Evolutionary conservation across 805 yeast species (phyloP), one percentile per base, ranked within the genome.

Genomic region (Metschnikowia bowlesiae): DNA sequence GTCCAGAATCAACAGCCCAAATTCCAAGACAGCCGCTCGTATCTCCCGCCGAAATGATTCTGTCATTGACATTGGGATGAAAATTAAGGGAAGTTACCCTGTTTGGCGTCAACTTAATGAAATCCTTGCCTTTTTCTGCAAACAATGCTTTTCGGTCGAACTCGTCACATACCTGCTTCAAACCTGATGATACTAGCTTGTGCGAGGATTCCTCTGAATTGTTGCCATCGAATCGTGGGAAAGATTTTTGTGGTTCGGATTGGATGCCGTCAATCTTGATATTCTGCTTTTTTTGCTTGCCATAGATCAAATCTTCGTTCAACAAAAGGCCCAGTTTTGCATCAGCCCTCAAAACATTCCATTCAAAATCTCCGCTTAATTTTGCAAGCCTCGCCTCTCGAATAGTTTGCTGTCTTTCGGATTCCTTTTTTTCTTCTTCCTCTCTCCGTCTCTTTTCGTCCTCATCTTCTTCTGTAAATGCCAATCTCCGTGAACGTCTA

Each of bases 1-100:
- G 67, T 9, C 64, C 66, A 67, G 74, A 66, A 53, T 78, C 82
- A 7, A 87, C 85, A 40, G 91, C 83, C 97, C 97, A 92, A 13
- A 94, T 75, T 0, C 97, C 97, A 39, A 90, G 68, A 54, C 82
- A 79, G 6, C 99, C 99, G n/a, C 71, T 69, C 10, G 89, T 88
- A 67, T 94, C 99, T 42, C 97, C 98, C 1, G 90, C 97, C 32
- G 88, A 63, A 1, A 90, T 74, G 4, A 92, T 60, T 55, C 85
- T 76, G 53, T 82, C 82, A 0, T 75, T 77, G 0, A 62, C 64
- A 0, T 87, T 68, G 0, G 97, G 97, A 66, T 92, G 98, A 63
- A 89, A 85, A 37, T 75, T 71, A 38, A 90, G 76, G 2, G 87
- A 73, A 0, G 91, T 82, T 64, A 92, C 83, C 51, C 99, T 74